Evolutionary conservation across 2,329 filamentous ascomycete genomes (phyloP).

Genomic region (Cucurbitaria berberidis): DNA sequence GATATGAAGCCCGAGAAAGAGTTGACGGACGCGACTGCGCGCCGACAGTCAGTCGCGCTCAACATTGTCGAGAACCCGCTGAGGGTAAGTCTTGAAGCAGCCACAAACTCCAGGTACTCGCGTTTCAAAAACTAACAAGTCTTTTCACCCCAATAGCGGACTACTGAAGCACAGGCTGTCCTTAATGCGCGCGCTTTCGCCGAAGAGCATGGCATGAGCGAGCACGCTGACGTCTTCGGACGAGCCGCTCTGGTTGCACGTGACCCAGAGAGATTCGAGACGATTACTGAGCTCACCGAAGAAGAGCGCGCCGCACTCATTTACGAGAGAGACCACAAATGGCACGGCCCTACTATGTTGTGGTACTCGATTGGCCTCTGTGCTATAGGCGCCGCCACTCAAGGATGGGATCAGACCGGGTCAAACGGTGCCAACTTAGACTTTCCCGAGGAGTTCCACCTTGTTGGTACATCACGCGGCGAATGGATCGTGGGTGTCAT

Average conservation of each 20-base stretch:
- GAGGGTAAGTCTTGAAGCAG: constrained; percentile 42
- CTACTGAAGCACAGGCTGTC: constrained; percentile 59
- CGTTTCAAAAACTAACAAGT: constrained; percentile 20
- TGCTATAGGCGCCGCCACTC: constrained; percentile 72
- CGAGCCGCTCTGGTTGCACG: constrained; percentile 78
- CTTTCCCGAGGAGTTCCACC: constrained; percentile 63
- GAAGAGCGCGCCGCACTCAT: constrained; percentile 65
- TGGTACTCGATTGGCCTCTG: constrained; percentile 72
- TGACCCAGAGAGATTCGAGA: constrained; percentile 68
- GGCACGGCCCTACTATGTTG: constrained; percentile 62
- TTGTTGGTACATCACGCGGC: constrained; percentile 40
- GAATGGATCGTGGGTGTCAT: constrained; percentile 44
- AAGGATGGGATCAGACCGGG: constrained; percentile 71
- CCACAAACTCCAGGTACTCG: constrained; percentile 30
- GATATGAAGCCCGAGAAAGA: neutral
- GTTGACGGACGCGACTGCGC: constrained; percentile 15
- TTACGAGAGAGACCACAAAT: constrained; percentile 70
- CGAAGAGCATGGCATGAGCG: constrained; percentile 62
- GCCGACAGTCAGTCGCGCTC: constrained; percentile 51
- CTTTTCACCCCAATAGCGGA: constrained; percentile 41
- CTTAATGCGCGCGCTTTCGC: constrained; percentile 68
- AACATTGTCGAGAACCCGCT: constrained; percentile 58
- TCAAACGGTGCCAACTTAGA: constrained; percentile 63
- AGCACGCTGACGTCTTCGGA: constrained; percentile 64
- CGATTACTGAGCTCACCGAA: constrained; percentile 65